A percentile compares a stretch with the other conserved stretches of the same genome.
phyloP scores from a whole-genome alignment of 345 rosid genomes.

The Gynandropsis gynandra region DNA sequence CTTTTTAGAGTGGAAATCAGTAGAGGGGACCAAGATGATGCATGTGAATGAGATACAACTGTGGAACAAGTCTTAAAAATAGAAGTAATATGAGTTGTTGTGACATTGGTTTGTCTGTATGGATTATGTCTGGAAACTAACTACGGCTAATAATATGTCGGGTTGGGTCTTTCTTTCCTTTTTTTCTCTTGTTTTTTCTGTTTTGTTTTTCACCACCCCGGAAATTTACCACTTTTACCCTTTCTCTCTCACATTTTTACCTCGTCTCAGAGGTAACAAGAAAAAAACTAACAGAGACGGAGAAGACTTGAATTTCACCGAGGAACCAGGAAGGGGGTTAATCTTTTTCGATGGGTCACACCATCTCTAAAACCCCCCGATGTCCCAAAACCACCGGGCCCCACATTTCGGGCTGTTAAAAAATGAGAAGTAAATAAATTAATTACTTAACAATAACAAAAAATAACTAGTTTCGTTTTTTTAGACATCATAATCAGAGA shows the following conservation, averaged over 20 bases:
- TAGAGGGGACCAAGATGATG: too few relatives aligned
- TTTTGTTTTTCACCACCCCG: slow-evolving; percentile 18
- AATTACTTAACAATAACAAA: neutral
- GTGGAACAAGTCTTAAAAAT: too few relatives aligned
- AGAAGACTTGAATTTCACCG: neutral
- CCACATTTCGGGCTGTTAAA: neutral
- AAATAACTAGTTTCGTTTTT: neutral
- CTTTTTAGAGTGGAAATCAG: too few relatives aligned
- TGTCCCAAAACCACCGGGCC: slow-evolving; percentile 8
- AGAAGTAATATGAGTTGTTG: too few relatives aligned
- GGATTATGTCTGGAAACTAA: too few relatives aligned
- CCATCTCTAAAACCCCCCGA: slow-evolving; percentile 15
- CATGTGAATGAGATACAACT: too few relatives aligned
- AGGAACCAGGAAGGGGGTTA: slow-evolving; percentile 22
- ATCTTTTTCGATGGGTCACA: slow-evolving; percentile 16
- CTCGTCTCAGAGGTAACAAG: slow-evolving; percentile 1
- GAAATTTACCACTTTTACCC: slow-evolving; percentile 13
- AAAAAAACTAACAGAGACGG: neutral
- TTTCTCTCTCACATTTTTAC: neutral
- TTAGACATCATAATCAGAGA: neutral
- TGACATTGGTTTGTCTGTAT: too few relatives aligned
- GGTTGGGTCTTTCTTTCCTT: neutral
- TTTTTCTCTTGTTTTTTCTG: slow-evolving; percentile 19
- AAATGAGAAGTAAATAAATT: too few relatives aligned
- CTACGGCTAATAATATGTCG: too few relatives aligned